Evolutionary conservation across 2,329 filamentous ascomycete genomes (phyloP), one percentile per base, ranked within the genome.

Genomic region (Cladosporium sp.): DNA sequence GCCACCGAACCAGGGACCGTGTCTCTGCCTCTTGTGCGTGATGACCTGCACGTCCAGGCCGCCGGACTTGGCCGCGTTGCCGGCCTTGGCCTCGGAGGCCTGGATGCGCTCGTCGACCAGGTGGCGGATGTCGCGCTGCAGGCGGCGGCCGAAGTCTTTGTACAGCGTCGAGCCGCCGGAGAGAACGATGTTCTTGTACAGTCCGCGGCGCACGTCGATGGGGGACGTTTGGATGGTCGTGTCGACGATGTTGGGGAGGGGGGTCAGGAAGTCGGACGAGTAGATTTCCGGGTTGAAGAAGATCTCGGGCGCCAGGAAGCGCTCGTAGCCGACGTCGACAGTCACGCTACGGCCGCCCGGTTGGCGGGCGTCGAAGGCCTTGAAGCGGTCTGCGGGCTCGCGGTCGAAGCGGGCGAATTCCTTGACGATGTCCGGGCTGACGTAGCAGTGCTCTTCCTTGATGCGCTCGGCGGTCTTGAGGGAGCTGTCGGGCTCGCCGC

Each of bases 221-320:
- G 93, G 93, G 29, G 92, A 96, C 51, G 90, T 92, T 73, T 99
- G 93, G 63, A 99, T 99, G 57, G 97, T 93, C 51, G 86, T 87
- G 67, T 99, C 93, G 55, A 99, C 95, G 44, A 99, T 93, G 44
- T 82, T 88, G 19, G 93, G 93, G 7, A 99, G 81, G 12, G 93
- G 93, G 11, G 93, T 99, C 58, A 99, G 76, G 77, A 99, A 99
- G 69, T 99, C 93, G 59, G 92, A 97, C 55, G 89, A 96, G 80
- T 97, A 97, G 65, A 99, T 99, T 75, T 99, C 93, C 24, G 93
- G 93, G 73, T 99, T 99, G 83, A 99, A 99, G 75, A 99, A 99
- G 67, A 99, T 99, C 71, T 99, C 93, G 19, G 95, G 95, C 2
- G 93, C 93, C 54, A 99, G 79, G 80, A 99, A 99, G 29, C 93